Base-by-base conservation (phyloP, 2,329 filamentous ascomycete species). In the Fusarium domesticum region DNA sequence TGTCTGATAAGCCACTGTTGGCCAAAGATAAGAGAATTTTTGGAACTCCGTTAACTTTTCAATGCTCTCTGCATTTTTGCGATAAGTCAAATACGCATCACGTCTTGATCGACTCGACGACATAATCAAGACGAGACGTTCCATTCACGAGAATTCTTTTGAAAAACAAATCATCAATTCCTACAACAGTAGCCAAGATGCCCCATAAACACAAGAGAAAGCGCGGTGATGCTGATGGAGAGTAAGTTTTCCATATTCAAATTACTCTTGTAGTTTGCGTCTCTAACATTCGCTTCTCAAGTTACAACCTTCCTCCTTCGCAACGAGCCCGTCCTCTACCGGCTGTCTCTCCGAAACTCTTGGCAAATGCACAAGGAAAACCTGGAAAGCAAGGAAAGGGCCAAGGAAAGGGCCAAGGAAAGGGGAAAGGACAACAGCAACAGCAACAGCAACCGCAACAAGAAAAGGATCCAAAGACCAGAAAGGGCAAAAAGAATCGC, bases 191-290 rank as follows among this genome's bases (percentile, higher is more conserved):
- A 17, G 25, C 14, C 51, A 69, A 46, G 25, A 95, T 95, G 89
- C 89, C 89, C 65, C 88, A 92, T 71, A 95, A 95, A 70, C 89
- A 95, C 66, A 92, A 85, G 51, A 78, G 87, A 47, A 70, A 69
- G 54, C 79, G 80, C 43, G 74, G 73, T 39, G 77, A 83, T 47
- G 70, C 72, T 35, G 48, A 56, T 30, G 35, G 52, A 35, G 57
- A 53, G 57, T 60, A 45, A 37, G 51, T 36, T 41, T 14, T 42
- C 18, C 18, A 17, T 11, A n/a, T 34, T 17, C 12, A 34, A 23
- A 12, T 15, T 32, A 18, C 4, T 19, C 28, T 38, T 5, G 30
- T 20, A n/a, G 18, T 39, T 37, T 20, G 20, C 42, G 23, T 18
- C 14, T 42, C 55, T 64, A 35, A 62, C 40, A 25, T 28, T 40